phyloP scores from a whole-genome alignment of 2,329 filamentous ascomycete genomes.

The Periconia macrospinosa region DNA sequence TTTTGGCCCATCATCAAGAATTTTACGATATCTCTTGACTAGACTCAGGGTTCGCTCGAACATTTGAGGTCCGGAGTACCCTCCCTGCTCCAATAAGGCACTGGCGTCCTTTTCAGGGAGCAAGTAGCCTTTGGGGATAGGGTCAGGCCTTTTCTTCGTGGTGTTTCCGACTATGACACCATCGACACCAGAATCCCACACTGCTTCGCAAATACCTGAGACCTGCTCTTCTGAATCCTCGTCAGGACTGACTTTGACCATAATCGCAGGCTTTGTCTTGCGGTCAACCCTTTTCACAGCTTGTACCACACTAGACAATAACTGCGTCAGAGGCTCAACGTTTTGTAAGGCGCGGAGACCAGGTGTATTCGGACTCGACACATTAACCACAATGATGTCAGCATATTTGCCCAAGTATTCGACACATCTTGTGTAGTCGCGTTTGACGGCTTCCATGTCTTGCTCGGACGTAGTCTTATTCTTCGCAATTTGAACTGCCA shows the following conservation, averaged over 20 bases:
- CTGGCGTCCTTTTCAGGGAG: constrained; percentile 68
- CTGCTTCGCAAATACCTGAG: constrained; percentile 74
- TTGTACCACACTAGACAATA: constrained; percentile 79
- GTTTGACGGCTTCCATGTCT: constrained; percentile 78
- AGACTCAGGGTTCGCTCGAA: constrained; percentile 78
- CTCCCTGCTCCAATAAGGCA: constrained; percentile 75
- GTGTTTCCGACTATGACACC: constrained; percentile 98
- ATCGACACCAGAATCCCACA: constrained; percentile 73
- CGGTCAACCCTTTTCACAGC: constrained; percentile 72
- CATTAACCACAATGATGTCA: constrained; percentile 96
- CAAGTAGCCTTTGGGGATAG: constrained; percentile 67
- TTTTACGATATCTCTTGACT: constrained; percentile 73
- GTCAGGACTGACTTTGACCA: constrained; percentile 98
- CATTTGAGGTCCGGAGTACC: constrained; percentile 88
- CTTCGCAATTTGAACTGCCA: constrained; percentile 94
- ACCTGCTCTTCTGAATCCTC: constrained; percentile 86
- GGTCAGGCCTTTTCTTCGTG: constrained; percentile 76
- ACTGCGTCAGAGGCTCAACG: constrained; percentile 75
- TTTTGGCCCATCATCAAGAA: constrained; percentile 50
- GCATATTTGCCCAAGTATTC: constrained; percentile 81
- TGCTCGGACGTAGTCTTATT: constrained; percentile 88
- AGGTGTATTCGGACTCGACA: constrained; percentile 94
- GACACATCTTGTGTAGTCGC: constrained; percentile 87
- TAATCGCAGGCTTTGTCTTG: constrained; percentile 75
- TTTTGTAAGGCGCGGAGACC: constrained; percentile 86